These are phyloP conservation scores for Euphorbia schlechtendalii DNA, from an alignment of 441 rosid genomes.

Conservation along the genomic window DNA sequence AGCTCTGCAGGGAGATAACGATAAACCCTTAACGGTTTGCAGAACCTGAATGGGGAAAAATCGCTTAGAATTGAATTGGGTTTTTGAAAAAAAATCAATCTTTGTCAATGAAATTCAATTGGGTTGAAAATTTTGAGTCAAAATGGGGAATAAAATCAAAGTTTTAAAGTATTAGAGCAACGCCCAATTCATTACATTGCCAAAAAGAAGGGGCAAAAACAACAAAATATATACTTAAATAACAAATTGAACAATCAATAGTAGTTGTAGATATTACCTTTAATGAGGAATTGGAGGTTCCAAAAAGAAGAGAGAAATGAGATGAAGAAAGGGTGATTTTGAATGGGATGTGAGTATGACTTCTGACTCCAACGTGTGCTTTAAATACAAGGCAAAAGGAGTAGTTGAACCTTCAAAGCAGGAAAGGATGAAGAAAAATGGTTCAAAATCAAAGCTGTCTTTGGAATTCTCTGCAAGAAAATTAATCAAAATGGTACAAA, in stretches of 20 bases:
- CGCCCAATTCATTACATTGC: too few relatives aligned
- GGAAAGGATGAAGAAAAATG: slow-evolving; percentile 1
- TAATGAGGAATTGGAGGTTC: neutral
- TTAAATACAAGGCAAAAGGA: slow-evolving; percentile 14
- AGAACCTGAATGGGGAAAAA: too few relatives aligned
- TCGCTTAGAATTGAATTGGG: too few relatives aligned
- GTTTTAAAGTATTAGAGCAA: neutral
- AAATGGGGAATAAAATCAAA: neutral
- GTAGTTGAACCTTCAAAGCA: slow-evolving; percentile 21
- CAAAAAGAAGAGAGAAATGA: neutral
- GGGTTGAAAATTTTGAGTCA: too few relatives aligned
- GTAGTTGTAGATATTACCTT: neutral
- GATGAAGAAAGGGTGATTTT: neutral
- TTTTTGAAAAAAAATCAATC: too few relatives aligned
- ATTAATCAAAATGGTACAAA: neutral
- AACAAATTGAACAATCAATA: too few relatives aligned
- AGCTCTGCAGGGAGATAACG: too few relatives aligned
- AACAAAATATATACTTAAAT: neutral
- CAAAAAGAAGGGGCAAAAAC: neutral
- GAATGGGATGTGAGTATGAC: neutral
- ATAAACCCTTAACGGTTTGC: too few relatives aligned
- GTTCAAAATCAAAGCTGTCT: neutral
- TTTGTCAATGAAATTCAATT: too few relatives aligned
- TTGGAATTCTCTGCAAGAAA: slow-evolving; percentile 12
- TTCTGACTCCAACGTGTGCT: slow-evolving; percentile 7